These are phyloP conservation scores for Polychaeton citri DNA, from an alignment of 2,329 filamentous ascomycete species.

Conservation along the genomic window DNA sequence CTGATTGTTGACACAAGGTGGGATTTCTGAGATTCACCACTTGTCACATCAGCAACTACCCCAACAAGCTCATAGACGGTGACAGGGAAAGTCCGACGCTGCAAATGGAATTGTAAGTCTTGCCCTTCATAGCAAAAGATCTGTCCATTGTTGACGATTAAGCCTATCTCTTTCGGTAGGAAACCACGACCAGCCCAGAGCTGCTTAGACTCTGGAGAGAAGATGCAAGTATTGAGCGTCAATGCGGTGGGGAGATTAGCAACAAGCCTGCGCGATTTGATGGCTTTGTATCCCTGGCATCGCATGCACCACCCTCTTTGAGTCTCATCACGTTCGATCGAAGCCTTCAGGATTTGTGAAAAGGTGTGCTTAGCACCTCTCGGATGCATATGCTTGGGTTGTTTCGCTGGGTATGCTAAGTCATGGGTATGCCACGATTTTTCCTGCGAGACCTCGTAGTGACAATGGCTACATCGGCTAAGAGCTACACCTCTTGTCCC, in stretches of 20 bases:
- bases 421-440: slow-evolving; percentile 76
- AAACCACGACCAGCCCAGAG: slow-evolving; percentile 85
- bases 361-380: slow-evolving; percentile 48
- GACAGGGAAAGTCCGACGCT: slow-evolving; percentile 67
- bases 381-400: slow-evolving; percentile 27
- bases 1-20: slow-evolving; percentile 89
- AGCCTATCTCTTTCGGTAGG: slow-evolving; percentile 85
- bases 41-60: slow-evolving; percentile 79
- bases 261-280: slow-evolving; percentile 73
- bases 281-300: slow-evolving; percentile 80
- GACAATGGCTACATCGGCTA: slow-evolving; percentile 77
- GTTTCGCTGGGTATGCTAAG: slow-evolving; percentile 57
- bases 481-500: slow-evolving; percentile 57
- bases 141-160: slow-evolving; percentile 81
- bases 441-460: slow-evolving; percentile 69
- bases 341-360: slow-evolving; percentile 82
- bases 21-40: slow-evolving; percentile 69
- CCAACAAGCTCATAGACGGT: slow-evolving; percentile 86
- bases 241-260: slow-evolving; percentile 72
- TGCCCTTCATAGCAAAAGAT: slow-evolving; percentile 92
- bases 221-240: slow-evolving; percentile 69
- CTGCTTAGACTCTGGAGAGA: slow-evolving; percentile 58
- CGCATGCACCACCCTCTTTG: slow-evolving; percentile 87
- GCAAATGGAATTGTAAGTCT: slow-evolving; percentile 67
- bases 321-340: slow-evolving; percentile 77